Evolutionary conservation across 2,329 filamentous ascomycete species (phyloP).

Genomic region (Byssothecium circinans): DNA sequence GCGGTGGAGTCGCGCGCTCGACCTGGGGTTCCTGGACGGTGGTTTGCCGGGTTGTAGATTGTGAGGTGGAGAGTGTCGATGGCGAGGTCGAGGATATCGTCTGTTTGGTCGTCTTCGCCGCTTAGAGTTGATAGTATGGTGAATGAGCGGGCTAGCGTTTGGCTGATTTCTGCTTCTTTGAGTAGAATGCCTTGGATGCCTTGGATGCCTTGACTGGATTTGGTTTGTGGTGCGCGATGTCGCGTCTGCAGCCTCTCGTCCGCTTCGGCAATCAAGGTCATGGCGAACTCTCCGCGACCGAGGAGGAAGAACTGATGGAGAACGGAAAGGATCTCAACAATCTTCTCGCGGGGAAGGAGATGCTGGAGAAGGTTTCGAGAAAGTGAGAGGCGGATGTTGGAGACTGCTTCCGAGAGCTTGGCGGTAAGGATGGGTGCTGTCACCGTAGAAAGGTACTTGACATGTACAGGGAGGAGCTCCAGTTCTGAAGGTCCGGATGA

Average conservation of each 20-base stretch:
- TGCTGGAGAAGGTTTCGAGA: slow-evolving; percentile 83
- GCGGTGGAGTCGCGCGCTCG: slow-evolving; percentile 36
- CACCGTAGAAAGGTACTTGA: slow-evolving; percentile 68
- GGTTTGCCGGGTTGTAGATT: slow-evolving; percentile 52
- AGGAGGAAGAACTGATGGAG: slow-evolving; percentile 86
- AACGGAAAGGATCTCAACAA: slow-evolving; percentile 74
- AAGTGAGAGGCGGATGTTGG: slow-evolving; percentile 75
- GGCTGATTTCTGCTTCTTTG: slow-evolving; percentile 83
- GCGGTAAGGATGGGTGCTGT: slow-evolving; percentile 73
- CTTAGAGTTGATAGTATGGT: slow-evolving; percentile 75
- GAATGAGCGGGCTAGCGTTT: slow-evolving; percentile 77
- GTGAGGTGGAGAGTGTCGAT: slow-evolving; percentile 72
- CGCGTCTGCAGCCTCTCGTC: slow-evolving; percentile 76
- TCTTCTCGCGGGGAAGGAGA: slow-evolving; percentile 74
- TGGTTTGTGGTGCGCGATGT: slow-evolving; percentile 51
- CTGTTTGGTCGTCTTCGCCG: slow-evolving; percentile 71
- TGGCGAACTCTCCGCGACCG: slow-evolving; percentile 86
- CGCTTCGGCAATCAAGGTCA: slow-evolving; percentile 81
- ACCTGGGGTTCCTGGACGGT: slow-evolving; percentile 47
- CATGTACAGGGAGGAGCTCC: slow-evolving; percentile 67
- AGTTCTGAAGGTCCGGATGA: slow-evolving; percentile 50
- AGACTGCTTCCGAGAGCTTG: slow-evolving; percentile 71
- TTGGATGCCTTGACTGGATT: slow-evolving; percentile 48
- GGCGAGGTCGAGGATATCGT: slow-evolving; percentile 81
- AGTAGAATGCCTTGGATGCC: slow-evolving; percentile 66